Percentiles rank a stretch among this genome's conserved stretches.
Conservation (phyloP, 345 rosid species). For the Isatis tinctoria region DNA sequence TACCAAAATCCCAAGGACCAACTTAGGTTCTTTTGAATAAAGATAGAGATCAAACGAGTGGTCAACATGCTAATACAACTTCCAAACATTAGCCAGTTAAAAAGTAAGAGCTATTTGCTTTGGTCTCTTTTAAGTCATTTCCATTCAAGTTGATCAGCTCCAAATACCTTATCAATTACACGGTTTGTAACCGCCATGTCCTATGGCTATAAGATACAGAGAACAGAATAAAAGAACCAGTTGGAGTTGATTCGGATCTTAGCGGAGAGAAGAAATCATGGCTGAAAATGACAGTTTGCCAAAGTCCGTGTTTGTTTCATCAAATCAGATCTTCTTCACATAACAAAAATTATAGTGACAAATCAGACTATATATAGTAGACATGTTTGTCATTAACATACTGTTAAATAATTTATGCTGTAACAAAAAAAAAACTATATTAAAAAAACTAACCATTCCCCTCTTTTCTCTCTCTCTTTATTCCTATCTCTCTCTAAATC, state of each 20-base stretch:
- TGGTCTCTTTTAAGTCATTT: constrained; percentile 41
- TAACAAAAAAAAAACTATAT: no score
- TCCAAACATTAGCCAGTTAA: constrained; percentile 77
- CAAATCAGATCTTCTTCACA: background rate
- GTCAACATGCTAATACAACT: constrained; percentile 37
- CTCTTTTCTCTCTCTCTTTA: no score
- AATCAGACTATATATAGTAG: no score
- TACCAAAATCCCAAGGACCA: constrained; percentile 71
- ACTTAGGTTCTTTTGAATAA: constrained; percentile 63
- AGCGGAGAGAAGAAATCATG: background rate
- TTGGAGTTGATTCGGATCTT: constrained; percentile 3
- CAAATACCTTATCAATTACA: constrained; percentile 74
- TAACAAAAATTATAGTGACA: background rate
- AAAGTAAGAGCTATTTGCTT: constrained; percentile 60
- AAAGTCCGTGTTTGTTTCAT: constrained; percentile 33
- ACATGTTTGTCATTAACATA: no score
- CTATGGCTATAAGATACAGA: constrained; percentile 36
- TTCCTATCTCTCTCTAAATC: no score
- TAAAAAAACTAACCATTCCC: no score
- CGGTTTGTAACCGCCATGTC: constrained; percentile 59
- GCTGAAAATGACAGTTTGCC: constrained; percentile 35
- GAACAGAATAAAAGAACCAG: constrained; percentile 29
- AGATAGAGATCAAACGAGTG: constrained; percentile 40
- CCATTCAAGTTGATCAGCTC: constrained; percentile 76
- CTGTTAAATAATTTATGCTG: no score